These are phyloP conservation scores for Wallacemonas rigidus DNA, from an alignment of 208 protist genomes.

Conservation along the genomic window DNA sequence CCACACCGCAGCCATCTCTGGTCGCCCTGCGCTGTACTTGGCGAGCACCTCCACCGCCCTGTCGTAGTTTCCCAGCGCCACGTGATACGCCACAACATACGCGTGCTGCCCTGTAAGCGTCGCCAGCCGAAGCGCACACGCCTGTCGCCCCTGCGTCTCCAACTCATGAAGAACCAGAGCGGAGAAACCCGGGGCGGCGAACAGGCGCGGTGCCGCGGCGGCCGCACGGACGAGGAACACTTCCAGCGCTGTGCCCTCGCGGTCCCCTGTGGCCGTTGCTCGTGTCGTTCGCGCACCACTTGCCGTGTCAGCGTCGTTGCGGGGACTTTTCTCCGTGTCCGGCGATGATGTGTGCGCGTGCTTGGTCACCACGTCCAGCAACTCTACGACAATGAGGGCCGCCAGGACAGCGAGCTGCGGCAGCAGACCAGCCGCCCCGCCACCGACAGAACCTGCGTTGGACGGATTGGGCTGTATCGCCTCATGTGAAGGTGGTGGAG, in stretches of 20 bases:
- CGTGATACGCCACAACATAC: slow-evolving; percentile 50
- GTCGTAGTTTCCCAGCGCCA: slow-evolving; percentile 40
- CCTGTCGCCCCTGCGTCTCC: slow-evolving; percentile 78
- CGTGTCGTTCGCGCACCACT: too few relatives aligned
- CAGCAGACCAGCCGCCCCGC: background rate
- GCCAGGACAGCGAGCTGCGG: slow-evolving; percentile 35
- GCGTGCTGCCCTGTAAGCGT: slow-evolving; percentile 72
- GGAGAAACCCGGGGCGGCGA: slow-evolving; percentile 40
- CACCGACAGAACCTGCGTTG: too few relatives aligned
- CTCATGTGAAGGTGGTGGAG: background rate
- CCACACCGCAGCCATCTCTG: slow-evolving; percentile 62
- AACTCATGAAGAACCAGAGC: slow-evolving; percentile 70
- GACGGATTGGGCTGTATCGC: too few relatives aligned
- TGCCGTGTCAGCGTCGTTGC: too few relatives aligned
- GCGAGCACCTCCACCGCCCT: slow-evolving; percentile 56
- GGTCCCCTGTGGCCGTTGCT: background rate
- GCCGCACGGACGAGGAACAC: slow-evolving; percentile 35
- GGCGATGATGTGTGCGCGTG: background rate
- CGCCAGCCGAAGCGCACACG: slow-evolving; percentile 83
- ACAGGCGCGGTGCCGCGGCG: slow-evolving; percentile 32
- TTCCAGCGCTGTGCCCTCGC: slow-evolving; percentile 17
- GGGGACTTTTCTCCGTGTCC: too few relatives aligned
- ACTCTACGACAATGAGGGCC: slow-evolving; percentile 26
- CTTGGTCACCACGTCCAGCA: slow-evolving; percentile 24
- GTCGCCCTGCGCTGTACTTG: slow-evolving; percentile 30